A percentile compares a stretch with the other conserved stretches of the same genome.
Evolutionary conservation across 1,284 basidiomycete species (phyloP).

Genomic region (Flammula alnicola): DNA sequence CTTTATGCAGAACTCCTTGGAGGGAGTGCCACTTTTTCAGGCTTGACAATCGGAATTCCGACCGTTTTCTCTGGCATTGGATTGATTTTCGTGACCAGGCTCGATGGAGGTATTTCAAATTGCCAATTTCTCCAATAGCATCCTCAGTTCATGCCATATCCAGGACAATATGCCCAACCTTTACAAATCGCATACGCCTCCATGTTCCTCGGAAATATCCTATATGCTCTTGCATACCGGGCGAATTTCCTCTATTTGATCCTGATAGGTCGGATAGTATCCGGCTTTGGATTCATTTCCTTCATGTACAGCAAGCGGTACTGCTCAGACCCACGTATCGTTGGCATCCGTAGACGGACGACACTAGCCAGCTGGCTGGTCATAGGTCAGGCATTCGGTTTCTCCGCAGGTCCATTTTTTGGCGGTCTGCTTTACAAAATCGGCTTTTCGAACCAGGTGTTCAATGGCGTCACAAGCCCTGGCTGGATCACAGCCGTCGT

Average conservation of each 20-base stretch:
- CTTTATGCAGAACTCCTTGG: slow-evolving; percentile 66
- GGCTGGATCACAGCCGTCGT: slow-evolving; percentile 67
- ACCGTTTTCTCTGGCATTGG: slow-evolving; percentile 61
- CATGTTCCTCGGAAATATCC: slow-evolving; percentile 42
- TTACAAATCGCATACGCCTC: slow-evolving; percentile 46
- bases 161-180: slow-evolving; percentile 58
- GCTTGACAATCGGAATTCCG: slow-evolving; percentile 71
- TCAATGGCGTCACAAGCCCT: slow-evolving; percentile 66
- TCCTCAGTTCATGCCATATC: not conserved
- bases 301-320: slow-evolving; percentile 63
- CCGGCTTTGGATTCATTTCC: slow-evolving; percentile 50
- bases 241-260: slow-evolving; percentile 50
- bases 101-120: slow-evolving; percentile 53
- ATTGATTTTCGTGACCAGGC: slow-evolving; percentile 59
- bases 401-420: slow-evolving; percentile 68
- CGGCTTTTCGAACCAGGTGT: slow-evolving; percentile 52
- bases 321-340: slow-evolving; percentile 67
- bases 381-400: slow-evolving; percentile 65
- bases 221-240: slow-evolving; percentile 47
- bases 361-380: slow-evolving; percentile 68
- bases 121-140: not conserved
- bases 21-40: slow-evolving; percentile 68
- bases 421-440: slow-evolving; percentile 66
- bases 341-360: slow-evolving; percentile 66
- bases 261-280: slow-evolving; percentile 52